Conservation (phyloP, 2,329 filamentous ascomycete genomes). For the Fusarium irregulare region DNA sequence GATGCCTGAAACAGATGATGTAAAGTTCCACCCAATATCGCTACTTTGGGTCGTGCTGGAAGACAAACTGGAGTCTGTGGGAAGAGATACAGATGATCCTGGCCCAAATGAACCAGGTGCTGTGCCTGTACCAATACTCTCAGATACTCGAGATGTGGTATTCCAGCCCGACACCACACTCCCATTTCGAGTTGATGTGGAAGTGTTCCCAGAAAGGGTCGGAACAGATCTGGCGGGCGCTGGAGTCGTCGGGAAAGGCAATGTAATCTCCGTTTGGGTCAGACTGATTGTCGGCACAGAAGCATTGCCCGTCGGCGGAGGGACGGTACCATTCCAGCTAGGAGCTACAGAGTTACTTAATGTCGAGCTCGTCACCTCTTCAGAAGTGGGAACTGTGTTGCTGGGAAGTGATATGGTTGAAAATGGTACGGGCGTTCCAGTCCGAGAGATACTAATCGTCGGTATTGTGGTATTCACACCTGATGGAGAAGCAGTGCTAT, state of each 20-base stretch:
- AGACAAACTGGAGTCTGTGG: neutral
- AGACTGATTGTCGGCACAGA: constrained; percentile 10
- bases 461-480: neutral
- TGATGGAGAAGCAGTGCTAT: neutral
- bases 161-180: neutral
- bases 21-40: neutral
- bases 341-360: neutral
- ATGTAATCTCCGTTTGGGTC: neutral
- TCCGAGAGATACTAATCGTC: constrained; percentile 1
- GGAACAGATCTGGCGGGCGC: neutral
- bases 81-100: neutral
- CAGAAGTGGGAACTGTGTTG: neutral
- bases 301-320: neutral
- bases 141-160: neutral
- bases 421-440: neutral
- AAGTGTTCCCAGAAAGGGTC: neutral
- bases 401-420: constrained; percentile 1
- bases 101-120: neutral
- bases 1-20: constrained; percentile 7
- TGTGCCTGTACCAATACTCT: neutral
- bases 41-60: neutral
- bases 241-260: neutral
- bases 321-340: constrained; percentile 8
- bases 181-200: neutral
- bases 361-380: neutral